Evolutionary conservation across 768 basidiomycete genomes (phyloP).

Genomic region (Punctularia strigosozonata): DNA sequence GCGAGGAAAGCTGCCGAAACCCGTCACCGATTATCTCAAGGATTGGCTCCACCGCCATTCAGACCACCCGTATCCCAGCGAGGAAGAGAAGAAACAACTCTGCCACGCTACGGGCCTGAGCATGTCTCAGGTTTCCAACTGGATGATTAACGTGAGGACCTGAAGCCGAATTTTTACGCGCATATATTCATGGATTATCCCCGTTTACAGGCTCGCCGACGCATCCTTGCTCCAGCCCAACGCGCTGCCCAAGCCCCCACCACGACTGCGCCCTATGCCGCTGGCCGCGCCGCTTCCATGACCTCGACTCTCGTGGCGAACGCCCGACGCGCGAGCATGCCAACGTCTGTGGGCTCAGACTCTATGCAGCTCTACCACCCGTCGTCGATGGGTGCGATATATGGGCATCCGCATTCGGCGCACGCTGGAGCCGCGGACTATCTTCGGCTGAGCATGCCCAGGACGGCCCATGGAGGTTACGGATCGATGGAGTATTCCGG

Average conservation of each 20-base stretch:
- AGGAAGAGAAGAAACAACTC: constrained; percentile 84
- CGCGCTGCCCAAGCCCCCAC: constrained; percentile 67
- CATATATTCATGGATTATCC: constrained; percentile 3
- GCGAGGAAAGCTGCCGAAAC: constrained; percentile 81
- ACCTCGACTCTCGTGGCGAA: constrained; percentile 8
- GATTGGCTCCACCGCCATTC: constrained; percentile 83
- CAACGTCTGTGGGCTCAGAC: too few species aligned
- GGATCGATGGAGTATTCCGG: background rate
- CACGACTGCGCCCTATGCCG: constrained; percentile 64
- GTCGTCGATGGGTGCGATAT: constrained; percentile 40
- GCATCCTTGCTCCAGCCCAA: constrained; percentile 75
- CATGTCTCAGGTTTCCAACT: constrained; percentile 86
- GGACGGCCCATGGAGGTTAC: background rate
- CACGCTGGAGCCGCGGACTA: constrained; percentile 27
- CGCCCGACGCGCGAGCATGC: constrained; percentile 50
- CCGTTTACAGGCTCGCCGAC: constrained; percentile 52
- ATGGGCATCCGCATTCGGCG: background rate
- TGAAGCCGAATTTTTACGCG: background rate
- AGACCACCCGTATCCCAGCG: constrained; percentile 82
- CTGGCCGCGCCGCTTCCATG: constrained; percentile 20
- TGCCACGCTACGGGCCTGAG: constrained; percentile 78
- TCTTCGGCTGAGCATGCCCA: constrained; percentile 31
- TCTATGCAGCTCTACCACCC: constrained; percentile 68
- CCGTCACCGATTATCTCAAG: constrained; percentile 82
- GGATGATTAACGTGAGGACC: constrained; percentile 76